These are phyloP conservation scores for Cyberlindnera xylosilytica DNA, from an alignment of 805 yeast species.

Conservation along the genomic window DNA sequence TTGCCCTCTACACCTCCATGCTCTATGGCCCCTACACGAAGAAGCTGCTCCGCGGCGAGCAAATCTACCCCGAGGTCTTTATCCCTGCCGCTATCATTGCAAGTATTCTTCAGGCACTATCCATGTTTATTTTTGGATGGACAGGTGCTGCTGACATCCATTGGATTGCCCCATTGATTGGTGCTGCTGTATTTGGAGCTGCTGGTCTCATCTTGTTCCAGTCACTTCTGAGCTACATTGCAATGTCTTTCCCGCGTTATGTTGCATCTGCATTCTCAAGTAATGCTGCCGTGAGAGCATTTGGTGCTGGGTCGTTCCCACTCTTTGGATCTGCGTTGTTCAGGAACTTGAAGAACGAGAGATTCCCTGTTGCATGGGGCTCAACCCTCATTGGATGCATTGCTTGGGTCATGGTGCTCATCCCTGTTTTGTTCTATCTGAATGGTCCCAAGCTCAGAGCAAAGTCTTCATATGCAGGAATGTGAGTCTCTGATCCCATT, in stretches of 20 bases:
- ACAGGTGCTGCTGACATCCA: constrained; percentile 37
- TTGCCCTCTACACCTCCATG: constrained; percentile 27
- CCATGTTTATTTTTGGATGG: constrained; percentile 51
- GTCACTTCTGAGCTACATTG: constrained; percentile 55
- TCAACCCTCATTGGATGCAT: constrained; percentile 49
- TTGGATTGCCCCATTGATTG: constrained; percentile 50
- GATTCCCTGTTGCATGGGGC: constrained; percentile 56
- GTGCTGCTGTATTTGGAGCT: constrained; percentile 37
- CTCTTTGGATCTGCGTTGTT: constrained; percentile 69
- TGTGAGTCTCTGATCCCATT: too few relatives aligned
- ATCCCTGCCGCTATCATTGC: constrained; percentile 41
- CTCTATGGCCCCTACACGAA: constrained; percentile 27
- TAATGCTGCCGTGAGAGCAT: constrained; percentile 62
- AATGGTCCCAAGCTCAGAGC: constrained; percentile 42
- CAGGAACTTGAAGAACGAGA: constrained; percentile 44
- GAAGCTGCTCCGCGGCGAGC: constrained; percentile 26
- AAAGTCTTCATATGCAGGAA: constrained; percentile 35
- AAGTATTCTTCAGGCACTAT: constrained; percentile 38
- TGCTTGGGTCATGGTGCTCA: constrained; percentile 45
- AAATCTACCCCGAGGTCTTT: constrained; percentile 40
- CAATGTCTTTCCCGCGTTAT: constrained; percentile 52
- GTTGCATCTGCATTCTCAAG: constrained; percentile 70
- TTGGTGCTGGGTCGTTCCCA: constrained; percentile 65
- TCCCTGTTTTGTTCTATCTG: constrained; percentile 50
- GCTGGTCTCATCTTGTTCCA: constrained; percentile 52